Percentiles rank a stretch among this genome's conserved stretches.
Conservation (phyloP, 352 stramenopile genomes). For the Globisporangium paddicum region DNA sequence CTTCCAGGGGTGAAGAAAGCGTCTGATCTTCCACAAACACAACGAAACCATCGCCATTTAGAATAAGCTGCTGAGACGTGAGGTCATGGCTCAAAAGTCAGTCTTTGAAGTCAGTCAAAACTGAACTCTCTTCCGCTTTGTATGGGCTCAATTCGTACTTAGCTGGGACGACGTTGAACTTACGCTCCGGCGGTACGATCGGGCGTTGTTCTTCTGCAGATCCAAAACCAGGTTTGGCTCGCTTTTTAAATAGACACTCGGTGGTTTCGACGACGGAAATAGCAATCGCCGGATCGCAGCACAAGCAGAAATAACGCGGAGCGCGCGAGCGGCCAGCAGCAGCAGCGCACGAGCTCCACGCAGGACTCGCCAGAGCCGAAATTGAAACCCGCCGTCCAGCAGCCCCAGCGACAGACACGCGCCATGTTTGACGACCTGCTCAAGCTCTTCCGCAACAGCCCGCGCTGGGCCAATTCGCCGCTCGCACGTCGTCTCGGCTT, state of each 20-base stretch:
- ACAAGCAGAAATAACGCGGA: constrained; percentile 5
- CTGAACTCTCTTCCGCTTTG: background rate
- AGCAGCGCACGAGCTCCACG: background rate
- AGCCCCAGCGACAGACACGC: constrained; percentile 3
- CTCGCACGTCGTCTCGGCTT: constrained; percentile 71
- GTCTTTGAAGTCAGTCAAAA: background rate
- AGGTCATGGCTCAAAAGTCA: background rate
- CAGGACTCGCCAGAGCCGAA: constrained; percentile 9
- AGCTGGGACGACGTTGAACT: background rate
- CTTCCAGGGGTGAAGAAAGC: too few relatives aligned
- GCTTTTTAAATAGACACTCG: background rate
- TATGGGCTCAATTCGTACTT: background rate
- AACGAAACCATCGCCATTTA: too few relatives aligned
- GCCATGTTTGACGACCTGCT: constrained; percentile 67
- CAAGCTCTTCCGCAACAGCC: constrained; percentile 80
- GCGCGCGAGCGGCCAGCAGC: background rate
- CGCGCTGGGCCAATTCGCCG: constrained; percentile 71
- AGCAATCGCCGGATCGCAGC: constrained; percentile 2
- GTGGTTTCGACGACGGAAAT: constrained; percentile 3
- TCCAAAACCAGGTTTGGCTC: background rate
- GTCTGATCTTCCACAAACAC: background rate
- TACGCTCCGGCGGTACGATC: background rate
- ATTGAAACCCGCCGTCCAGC: constrained; percentile 5
- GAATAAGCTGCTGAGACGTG: too few relatives aligned
- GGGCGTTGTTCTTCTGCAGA: background rate